A percentile compares a stretch with the other conserved stretches of the same genome.
Evolutionary conservation across 257 asterid species (phyloP).

Genomic region (Agastache rugosa): DNA sequence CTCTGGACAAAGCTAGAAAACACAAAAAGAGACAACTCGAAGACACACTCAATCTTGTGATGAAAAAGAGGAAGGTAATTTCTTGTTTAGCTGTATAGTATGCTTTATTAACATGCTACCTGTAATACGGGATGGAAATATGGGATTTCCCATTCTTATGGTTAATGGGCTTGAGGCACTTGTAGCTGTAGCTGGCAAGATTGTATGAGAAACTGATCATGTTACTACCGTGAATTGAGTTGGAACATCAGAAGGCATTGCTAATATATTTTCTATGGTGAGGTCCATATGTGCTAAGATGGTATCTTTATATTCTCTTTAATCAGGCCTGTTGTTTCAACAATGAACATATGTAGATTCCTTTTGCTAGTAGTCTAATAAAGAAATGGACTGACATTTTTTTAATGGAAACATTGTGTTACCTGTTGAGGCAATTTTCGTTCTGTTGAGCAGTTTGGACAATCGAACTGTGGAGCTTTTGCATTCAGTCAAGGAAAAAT

Average conservation of each 20-base stretch:
- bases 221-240: neutral
- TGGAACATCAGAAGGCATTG: neutral
- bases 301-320: neutral
- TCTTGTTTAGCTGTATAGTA: neutral
- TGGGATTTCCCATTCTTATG: neutral
- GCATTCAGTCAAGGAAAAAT: neutral
- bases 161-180: constrained; percentile 5
- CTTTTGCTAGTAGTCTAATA: neutral
- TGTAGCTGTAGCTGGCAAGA: neutral
- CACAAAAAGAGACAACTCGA: constrained; percentile 99
- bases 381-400: neutral
- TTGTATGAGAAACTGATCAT: neutral
- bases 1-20: constrained; percentile 97
- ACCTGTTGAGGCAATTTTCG: neutral
- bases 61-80: constrained; percentile 90
- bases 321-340: too few species aligned
- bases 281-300: constrained; percentile 1
- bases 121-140: neutral
- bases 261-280: neutral
- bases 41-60: constrained; percentile 90
- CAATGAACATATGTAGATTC: neutral
- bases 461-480: neutral
- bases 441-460: neutral
- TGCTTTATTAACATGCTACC: neutral
- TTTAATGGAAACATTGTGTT: neutral